Base-by-base conservation (phyloP, 2,329 filamentous ascomycete species). In the Nectriaceae sp. region DNA sequence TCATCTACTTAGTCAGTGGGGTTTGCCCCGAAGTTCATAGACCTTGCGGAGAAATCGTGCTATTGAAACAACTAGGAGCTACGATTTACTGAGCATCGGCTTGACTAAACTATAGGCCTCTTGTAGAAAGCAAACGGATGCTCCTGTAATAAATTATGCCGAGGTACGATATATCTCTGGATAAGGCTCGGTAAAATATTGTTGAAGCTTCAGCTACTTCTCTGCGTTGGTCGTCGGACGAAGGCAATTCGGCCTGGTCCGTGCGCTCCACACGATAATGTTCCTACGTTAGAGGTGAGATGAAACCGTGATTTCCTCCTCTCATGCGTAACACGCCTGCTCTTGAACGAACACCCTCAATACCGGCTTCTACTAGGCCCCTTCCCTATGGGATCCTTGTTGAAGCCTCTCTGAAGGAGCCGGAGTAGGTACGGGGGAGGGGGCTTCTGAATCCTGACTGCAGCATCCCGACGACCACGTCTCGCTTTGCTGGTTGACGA, bases 391-490 rank as follows among this genome's bases (percentile, higher is more conserved):
- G 37, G 38, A 41, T 46, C 38, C 29, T 47, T 39, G 48, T 63
- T 63, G 60, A 59, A 52, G 53, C 45, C 49, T 49, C 54, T 54
- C 49, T 55, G 44, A 57, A 37, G 39, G 37, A 15, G 46, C 42
- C 47, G 50, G 55, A 57, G 50, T 39, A 55, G 56, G 54, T 58
- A n/a, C 57, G 39, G 51, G 54, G 57, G 56, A 57, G 57, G 59
- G 54, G 59, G 55, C 43, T 57, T 54, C 6, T 36, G 33, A 18
- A 10, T 36, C 6, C 16, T n/a, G n/a, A 6, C 5, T 16, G 16
- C 33, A 11, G n/a, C 33, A 36, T 16, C 33, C 26, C 26, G 6
- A 10, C 33, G 33, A 37, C 16, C 37, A 21, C 37, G 11, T 20
- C 37, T 22, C 37, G 18, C n/a, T n/a, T n/a, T n/a, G n/a, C n/a